Conservation (phyloP, 1,284 basidiomycete species). For the Clitocybe nebularis region DNA sequence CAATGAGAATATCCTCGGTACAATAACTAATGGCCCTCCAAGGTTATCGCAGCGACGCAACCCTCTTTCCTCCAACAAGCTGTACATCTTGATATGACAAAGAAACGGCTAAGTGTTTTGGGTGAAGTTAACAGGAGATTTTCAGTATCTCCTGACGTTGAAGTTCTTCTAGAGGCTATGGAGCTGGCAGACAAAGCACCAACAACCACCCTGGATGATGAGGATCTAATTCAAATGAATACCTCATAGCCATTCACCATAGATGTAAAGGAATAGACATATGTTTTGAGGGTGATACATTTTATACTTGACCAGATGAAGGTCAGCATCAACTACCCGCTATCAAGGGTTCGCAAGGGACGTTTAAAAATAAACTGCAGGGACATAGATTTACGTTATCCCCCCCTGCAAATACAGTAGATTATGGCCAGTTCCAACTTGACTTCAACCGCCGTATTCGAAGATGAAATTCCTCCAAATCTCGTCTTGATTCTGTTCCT, state of each 20-base stretch:
- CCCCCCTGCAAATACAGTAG: too few species aligned
- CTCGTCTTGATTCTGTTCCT: constrained; percentile 27
- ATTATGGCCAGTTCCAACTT: too few species aligned
- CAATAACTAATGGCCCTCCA: constrained; percentile 3
- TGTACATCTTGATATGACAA: constrained; percentile 63
- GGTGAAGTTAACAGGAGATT: constrained; percentile 88
- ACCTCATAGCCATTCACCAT: constrained; percentile 20
- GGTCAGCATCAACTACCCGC: too few species aligned
- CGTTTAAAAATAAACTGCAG: too few species aligned
- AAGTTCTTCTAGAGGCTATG: constrained; percentile 71
- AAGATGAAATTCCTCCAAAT: constrained; percentile 30
- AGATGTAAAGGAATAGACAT: too few species aligned
- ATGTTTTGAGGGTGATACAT: too few species aligned
- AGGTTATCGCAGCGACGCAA: constrained; percentile 84
- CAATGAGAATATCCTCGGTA: constrained; percentile 1
- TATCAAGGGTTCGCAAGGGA: too few species aligned
- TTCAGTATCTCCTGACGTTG: constrained; percentile 82
- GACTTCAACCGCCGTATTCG: constrained; percentile 21
- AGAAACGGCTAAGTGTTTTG: constrained; percentile 64
- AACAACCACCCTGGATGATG: constrained; percentile 34
- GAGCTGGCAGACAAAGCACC: constrained; percentile 44
- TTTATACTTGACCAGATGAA: too few species aligned
- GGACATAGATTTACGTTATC: too few species aligned
- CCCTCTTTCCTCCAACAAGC: constrained; percentile 90
- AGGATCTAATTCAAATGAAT: constrained; percentile 60